Evolutionary conservation across 352 stramenopile genomes (phyloP), one percentile per base, ranked within the genome.

Genomic region (Pythium sukuiense): DNA sequence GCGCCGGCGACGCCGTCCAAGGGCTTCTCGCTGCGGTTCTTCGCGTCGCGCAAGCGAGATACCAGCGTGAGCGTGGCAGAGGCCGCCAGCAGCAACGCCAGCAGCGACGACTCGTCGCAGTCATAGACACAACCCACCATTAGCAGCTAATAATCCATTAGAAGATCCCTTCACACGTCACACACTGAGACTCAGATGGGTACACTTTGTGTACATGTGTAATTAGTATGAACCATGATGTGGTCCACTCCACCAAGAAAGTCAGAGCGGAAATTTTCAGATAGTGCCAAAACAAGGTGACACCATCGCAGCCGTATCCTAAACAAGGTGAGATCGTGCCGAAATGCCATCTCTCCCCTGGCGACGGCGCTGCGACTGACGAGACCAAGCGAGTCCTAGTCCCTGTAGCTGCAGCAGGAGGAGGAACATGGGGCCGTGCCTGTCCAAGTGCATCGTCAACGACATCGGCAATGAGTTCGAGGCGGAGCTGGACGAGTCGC

Each of bases 401-500:
- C 20, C 20, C 20, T 24, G 20, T 24, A 24, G 20, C 20, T 24
- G 20, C 20, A 24, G 32, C 32, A 1, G 8, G 5, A 9, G 26
- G 3, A 26, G 13, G 18, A 60, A 27, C 60, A 96, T 96, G 85
- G 87, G 87, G 24, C 88, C 86, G 68, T 96, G 87, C 77, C 77
- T 96, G 58, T 92, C 87, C 67, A 88, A 84, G 60, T 96, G 86
- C 75, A 75, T 94, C 62, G 85, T 92, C 61, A 87, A 79, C 59
- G 85, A 93, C 73, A 96, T 96, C 77, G 84, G 80, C 49, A 81
- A 80, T 32, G 85, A 96, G 67, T 83, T 96, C 24, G 87, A 96
- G 65, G 79, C 80, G 46, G 86, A 96, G 61, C 80, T 96, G 33
- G 83, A 93, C 72, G 87, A 91, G 66, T 77, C 65, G 50, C 78